phyloP scores from a whole-genome alignment of 2,329 filamentous ascomycete species.

The Colletotrichum lindemuthianum region DNA sequence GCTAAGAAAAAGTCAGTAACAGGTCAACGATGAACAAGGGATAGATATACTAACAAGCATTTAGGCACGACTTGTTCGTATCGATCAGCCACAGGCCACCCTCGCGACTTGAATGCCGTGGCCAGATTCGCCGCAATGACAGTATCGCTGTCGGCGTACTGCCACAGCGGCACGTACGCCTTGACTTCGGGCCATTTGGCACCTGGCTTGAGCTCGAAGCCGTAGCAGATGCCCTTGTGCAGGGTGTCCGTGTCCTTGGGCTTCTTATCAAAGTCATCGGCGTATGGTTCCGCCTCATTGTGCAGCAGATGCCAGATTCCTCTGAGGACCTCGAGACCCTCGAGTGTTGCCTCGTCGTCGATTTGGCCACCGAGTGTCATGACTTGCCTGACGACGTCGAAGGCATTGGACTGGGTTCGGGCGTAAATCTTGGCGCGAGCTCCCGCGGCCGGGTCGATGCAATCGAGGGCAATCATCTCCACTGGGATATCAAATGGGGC shows the following conservation, averaged over 20 bases:
- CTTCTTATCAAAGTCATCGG: constrained; percentile 30
- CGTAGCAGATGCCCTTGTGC: constrained; percentile 40
- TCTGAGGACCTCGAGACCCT: constrained; percentile 38
- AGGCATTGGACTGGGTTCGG: constrained; percentile 39
- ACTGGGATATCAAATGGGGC: constrained; percentile 39
- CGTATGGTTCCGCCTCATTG: constrained; percentile 37
- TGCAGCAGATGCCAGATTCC: constrained; percentile 42
- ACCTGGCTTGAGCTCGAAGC: constrained; percentile 41
- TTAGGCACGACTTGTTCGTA: constrained; percentile 30
- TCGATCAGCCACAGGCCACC: constrained; percentile 32
- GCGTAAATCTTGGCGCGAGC: constrained; percentile 43
- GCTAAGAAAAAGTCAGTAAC: constrained; percentile 19
- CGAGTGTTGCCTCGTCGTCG: constrained; percentile 36
- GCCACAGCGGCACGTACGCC: constrained; percentile 42
- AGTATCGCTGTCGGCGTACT: constrained; percentile 38
- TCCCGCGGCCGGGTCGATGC: constrained; percentile 39
- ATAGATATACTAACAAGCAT: constrained; percentile 30
- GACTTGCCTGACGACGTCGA: constrained; percentile 39
- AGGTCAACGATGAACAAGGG: neutral
- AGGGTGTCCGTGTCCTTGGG: constrained; percentile 27
- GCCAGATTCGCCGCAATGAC: constrained; percentile 31
- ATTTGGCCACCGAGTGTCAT: constrained; percentile 40
- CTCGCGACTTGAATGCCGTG: constrained; percentile 26
- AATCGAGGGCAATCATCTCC: constrained; percentile 42
- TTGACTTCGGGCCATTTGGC: constrained; percentile 40